Percentiles rank a stretch among this genome's conserved stretches.
Evolutionary conservation across 805 yeast genomes (phyloP).

Genomic region (Geotrichum ghanense): DNA sequence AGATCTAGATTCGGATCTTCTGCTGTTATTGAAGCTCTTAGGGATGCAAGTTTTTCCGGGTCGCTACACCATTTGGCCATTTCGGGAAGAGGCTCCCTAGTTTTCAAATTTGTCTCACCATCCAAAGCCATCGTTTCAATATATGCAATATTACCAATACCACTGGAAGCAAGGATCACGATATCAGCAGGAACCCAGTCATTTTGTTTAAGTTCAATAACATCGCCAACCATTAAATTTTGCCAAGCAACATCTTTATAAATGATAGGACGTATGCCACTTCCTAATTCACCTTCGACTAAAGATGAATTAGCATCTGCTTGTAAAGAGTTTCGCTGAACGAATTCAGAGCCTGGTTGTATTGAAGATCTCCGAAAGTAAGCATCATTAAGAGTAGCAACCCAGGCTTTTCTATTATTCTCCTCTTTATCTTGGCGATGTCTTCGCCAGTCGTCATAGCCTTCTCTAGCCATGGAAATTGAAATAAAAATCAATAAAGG

Average conservation of each 20-base stretch:
- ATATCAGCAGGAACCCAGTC: constrained; percentile 96
- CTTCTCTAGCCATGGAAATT: constrained; percentile 86
- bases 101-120: constrained; percentile 90
- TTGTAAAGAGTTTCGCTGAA: neutral
- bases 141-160: constrained; percentile 52
- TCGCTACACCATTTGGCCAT: constrained; percentile 40
- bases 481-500: constrained; percentile 80
- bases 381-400: constrained; percentile 25
- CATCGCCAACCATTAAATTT: constrained; percentile 76
- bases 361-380: constrained; percentile 7
- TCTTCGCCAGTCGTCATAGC: constrained; percentile 83
- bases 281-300: neutral
- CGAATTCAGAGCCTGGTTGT: neutral
- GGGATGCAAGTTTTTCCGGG: constrained; percentile 38
- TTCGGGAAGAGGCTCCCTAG: constrained; percentile 55
- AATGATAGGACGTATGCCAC: constrained; percentile 15
- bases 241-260: constrained; percentile 48
- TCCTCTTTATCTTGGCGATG: constrained; percentile 79
- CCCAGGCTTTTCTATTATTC: constrained; percentile 44
- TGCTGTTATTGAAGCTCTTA: constrained; percentile 45
- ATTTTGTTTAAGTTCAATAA: constrained; percentile 58
- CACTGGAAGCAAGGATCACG: constrained; percentile 54
- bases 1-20: constrained; percentile 92
- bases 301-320: neutral
- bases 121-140: constrained; percentile 96